Conservation (phyloP, 2,329 filamentous ascomycete genomes). For the Aspergillus sp. region DNA sequence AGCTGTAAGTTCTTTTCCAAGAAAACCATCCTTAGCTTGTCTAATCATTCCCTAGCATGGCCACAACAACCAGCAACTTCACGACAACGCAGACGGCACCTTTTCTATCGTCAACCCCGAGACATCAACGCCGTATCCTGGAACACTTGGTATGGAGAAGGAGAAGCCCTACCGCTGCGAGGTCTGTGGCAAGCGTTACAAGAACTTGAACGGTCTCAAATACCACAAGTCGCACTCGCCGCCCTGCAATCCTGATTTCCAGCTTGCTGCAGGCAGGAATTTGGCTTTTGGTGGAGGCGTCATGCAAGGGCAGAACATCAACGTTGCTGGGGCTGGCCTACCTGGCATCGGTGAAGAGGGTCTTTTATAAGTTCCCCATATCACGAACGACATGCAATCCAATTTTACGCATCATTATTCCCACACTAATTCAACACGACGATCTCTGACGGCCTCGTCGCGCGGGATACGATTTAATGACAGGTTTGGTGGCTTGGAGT, state of each 20-base stretch:
- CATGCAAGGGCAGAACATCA: slow-evolving; percentile 50
- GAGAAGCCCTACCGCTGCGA: slow-evolving; percentile 99
- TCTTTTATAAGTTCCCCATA: slow-evolving; percentile 29
- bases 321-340: slow-evolving; percentile 51
- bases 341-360: slow-evolving; percentile 50
- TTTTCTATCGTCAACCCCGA: slow-evolving; percentile 98
- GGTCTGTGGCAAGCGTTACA: slow-evolving; percentile 96
- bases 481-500: slow-evolving; percentile 33
- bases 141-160: slow-evolving; percentile 98
- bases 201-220: slow-evolving; percentile 98
- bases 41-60: slow-evolving; percentile 62
- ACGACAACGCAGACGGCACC: slow-evolving; percentile 94
- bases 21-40: slow-evolving; percentile 29
- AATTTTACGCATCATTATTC: slow-evolving; percentile 24
- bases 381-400: slow-evolving; percentile 4
- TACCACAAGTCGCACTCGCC: slow-evolving; percentile 87
- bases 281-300: slow-evolving; percentile 44
- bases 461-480: slow-evolving; percentile 33
- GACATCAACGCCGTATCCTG: slow-evolving; percentile 89
- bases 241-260: slow-evolving; percentile 83
- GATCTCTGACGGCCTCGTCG: slow-evolving; percentile 31
- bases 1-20: slow-evolving; percentile 51
- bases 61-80: slow-evolving; percentile 93
- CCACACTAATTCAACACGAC: slow-evolving; percentile 31
- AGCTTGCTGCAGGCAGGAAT: slow-evolving; percentile 51